These are phyloP conservation scores for Schizosaccharomyces cryophilus DNA, from an alignment of 805 yeast species.

Conservation along the genomic window DNA sequence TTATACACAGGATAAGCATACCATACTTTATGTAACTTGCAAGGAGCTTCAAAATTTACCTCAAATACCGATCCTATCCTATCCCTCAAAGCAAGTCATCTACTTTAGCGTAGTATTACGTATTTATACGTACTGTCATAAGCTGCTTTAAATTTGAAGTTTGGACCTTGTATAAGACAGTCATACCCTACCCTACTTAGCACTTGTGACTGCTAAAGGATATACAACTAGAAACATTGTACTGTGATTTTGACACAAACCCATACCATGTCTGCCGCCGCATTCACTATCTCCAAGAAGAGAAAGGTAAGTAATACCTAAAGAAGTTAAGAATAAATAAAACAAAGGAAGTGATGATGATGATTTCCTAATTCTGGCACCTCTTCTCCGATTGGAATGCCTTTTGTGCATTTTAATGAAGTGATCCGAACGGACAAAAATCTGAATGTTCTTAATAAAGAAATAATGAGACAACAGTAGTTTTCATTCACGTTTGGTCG, in stretches of 20 bases:
- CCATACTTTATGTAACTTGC: too few relatives aligned
- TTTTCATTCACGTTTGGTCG: neutral
- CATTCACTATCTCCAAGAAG: constrained; percentile 3
- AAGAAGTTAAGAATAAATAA: neutral
- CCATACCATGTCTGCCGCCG: constrained; percentile 2
- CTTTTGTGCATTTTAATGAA: neutral
- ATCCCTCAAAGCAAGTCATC: neutral
- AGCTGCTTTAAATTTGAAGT: too few relatives aligned
- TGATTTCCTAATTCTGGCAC: constrained; percentile 2
- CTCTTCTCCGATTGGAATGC: constrained; percentile 3
- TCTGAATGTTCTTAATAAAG: neutral
- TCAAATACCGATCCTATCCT: too few relatives aligned
- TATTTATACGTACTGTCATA: neutral
- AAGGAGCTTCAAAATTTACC: too few relatives aligned
- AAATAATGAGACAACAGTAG: neutral
- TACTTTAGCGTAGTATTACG: neutral
- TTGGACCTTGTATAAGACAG: neutral
- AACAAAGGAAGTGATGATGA: neutral
- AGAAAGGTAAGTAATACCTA: neutral
- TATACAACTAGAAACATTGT: neutral
- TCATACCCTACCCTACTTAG: neutral
- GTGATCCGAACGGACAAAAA: neutral
- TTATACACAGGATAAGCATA: too few relatives aligned
- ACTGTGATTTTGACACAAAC: neutral
- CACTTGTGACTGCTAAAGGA: neutral